phyloP scores from a whole-genome alignment of 176 grass and related monocot genomes.

The Musa beccarii region DNA sequence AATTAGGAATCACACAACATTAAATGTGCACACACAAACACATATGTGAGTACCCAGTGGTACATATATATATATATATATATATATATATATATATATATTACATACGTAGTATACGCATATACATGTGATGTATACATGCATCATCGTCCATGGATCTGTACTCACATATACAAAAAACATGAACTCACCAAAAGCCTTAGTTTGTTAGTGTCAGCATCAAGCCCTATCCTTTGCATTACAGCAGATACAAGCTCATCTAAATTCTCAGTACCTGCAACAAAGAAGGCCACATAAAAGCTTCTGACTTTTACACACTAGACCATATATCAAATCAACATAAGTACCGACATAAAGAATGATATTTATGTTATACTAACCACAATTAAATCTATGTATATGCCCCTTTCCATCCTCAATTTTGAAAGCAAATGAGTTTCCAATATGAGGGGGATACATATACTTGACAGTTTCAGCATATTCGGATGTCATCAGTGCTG shows the following conservation, averaged over 20 bases:
- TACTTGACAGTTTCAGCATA: constrained; percentile 49
- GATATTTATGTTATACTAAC: constrained; percentile 11
- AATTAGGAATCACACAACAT: background rate
- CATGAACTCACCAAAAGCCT: constrained; percentile 65
- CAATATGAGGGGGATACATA: constrained; percentile 50
- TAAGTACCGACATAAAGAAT: background rate
- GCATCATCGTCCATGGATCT: no score
- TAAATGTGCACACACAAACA: background rate
- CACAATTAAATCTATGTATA: constrained; percentile 77
- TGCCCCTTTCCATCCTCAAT: constrained; percentile 65
- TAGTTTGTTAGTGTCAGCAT: constrained; percentile 36
- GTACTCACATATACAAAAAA: background rate
- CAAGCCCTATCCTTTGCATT: constrained; percentile 49
- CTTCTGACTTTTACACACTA: background rate
- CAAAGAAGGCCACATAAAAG: constrained; percentile 12
- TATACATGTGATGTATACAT: no score
- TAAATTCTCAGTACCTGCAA: constrained; percentile 56
- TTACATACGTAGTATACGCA: no score
- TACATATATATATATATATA: no score
- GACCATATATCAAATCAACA: background rate
- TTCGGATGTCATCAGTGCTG: constrained; percentile 69
- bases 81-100: no score
- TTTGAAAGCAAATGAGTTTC: constrained; percentile 90
- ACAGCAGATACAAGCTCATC: constrained; percentile 57
- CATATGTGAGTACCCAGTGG: background rate